phyloP scores from a whole-genome alignment of 163 green algal genomes.

The Picocystis sp. region DNA sequence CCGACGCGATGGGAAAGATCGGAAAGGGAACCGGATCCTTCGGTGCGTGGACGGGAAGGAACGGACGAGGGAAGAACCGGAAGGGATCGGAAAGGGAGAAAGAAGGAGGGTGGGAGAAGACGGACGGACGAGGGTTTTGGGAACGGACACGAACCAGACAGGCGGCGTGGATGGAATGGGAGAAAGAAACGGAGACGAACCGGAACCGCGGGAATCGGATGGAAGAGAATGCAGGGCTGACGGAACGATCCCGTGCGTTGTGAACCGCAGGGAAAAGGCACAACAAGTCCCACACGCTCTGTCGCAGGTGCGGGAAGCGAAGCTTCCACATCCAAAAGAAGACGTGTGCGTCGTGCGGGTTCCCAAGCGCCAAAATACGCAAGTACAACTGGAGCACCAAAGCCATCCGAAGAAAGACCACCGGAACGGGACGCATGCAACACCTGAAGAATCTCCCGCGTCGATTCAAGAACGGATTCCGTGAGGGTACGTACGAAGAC shows the following conservation, averaged over 20 bases:
- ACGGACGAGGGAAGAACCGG: not conserved
- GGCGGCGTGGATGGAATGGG: not conserved
- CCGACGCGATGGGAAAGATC: conserved; percentile 70
- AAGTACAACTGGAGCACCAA: conserved; percentile 97
- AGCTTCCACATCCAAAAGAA: conserved; percentile 97
- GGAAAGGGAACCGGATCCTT: conserved; percentile 97
- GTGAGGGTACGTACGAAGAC: conserved; percentile 23
- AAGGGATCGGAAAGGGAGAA: not conserved
- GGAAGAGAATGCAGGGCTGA: too few relatives aligned
- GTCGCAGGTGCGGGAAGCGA: conserved; percentile 76
- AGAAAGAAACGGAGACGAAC: not conserved
- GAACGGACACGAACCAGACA: not conserved
- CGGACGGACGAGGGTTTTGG: not conserved
- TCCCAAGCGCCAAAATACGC: conserved; percentile 77
- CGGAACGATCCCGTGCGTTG: not conserved
- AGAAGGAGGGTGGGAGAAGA: not conserved
- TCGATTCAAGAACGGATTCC: conserved; percentile 94
- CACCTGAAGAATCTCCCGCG: conserved; percentile 75
- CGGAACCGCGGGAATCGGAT: too few relatives aligned
- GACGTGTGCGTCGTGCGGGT: conserved; percentile 81
- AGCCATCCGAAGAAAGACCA: conserved; percentile 95
- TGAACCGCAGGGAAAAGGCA: conserved; percentile 58
- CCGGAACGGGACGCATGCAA: conserved; percentile 83
- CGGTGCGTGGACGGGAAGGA: conserved; percentile 32
- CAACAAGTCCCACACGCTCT: conserved; percentile 98